Percentiles rank a stretch among this genome's conserved stretches.
Evolutionary conservation across 192 early-diverging fungal species (phyloP).

Genomic region (Coemansia sp.): DNA sequence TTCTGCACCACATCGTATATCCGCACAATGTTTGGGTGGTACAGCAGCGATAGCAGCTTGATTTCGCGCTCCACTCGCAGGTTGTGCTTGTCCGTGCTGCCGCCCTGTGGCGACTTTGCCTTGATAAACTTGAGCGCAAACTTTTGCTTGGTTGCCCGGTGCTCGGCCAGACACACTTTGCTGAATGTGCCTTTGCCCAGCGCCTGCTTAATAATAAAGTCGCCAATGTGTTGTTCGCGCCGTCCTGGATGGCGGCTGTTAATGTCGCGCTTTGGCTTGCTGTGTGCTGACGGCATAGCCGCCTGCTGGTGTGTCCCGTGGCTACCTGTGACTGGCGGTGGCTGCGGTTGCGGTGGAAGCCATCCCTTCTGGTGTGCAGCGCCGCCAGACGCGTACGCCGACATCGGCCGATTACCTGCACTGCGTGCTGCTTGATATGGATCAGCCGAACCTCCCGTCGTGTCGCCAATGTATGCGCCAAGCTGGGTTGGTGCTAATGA

Average conservation of each 20-base stretch:
- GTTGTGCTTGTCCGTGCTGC: constrained; percentile 65
- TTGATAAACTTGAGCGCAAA: constrained; percentile 72
- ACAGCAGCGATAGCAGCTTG: constrained; percentile 76
- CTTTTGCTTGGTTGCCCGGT: constrained; percentile 52
- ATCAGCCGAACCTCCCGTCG: constrained; percentile 18
- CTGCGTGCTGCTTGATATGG: constrained; percentile 33
- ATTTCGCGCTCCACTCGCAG: constrained; percentile 80
- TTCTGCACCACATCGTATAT: constrained; percentile 82
- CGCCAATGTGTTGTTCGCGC: constrained; percentile 45
- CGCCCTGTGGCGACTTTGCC: constrained; percentile 50
- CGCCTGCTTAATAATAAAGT: constrained; percentile 50
- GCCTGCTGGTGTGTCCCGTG: constrained; percentile 4
- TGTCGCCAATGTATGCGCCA: constrained; percentile 28
- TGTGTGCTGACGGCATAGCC: constrained; percentile 14
- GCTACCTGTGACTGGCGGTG: background rate
- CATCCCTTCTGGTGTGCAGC: constrained; percentile 11
- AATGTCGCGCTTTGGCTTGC: constrained; percentile 24
- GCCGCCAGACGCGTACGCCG: constrained; percentile 18
- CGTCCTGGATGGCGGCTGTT: constrained; percentile 35
- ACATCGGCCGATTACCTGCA: constrained; percentile 25
- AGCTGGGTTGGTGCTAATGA: constrained; percentile 40
- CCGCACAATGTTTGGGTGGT: constrained; percentile 89
- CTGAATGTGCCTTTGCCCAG: constrained; percentile 57
- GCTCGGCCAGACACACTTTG: constrained; percentile 53
- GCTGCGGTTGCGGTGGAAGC: constrained; percentile 11